phyloP scores from a whole-genome alignment of 1,284 basidiomycete genomes.

The Irpex sp. region DNA sequence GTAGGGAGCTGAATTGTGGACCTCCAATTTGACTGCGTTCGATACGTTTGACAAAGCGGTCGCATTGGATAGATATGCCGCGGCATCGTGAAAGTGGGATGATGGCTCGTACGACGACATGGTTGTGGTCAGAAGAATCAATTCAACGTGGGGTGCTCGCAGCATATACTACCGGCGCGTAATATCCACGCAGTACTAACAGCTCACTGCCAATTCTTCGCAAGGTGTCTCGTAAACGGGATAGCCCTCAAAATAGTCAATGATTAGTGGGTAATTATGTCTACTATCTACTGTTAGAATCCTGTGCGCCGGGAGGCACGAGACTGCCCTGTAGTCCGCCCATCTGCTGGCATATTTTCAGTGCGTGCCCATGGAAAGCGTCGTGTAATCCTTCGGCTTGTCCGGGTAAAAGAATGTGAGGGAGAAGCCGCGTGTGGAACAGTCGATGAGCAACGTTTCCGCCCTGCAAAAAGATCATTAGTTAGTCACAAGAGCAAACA shows the following conservation, averaged over 20 bases:
- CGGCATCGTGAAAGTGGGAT: constrained; percentile 55
- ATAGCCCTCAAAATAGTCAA: not conserved
- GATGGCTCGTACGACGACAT: constrained; percentile 40
- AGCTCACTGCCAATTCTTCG: too few species aligned
- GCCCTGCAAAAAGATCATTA: constrained; percentile 38
- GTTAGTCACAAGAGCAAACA: not conserved
- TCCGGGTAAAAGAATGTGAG: constrained; percentile 46
- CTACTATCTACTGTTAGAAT: constrained; percentile 1
- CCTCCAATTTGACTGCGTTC: constrained; percentile 70
- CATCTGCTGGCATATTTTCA: constrained; percentile 41
- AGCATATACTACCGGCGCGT: not conserved
- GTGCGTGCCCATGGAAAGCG: constrained; percentile 47
- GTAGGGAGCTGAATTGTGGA: constrained; percentile 32
- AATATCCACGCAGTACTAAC: not conserved
- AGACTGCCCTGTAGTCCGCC: constrained; percentile 37
- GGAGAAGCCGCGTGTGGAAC: constrained; percentile 66
- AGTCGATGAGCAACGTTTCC: constrained; percentile 56
- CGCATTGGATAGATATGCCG: constrained; percentile 57
- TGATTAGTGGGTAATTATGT: constrained; percentile 1
- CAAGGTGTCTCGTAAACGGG: not conserved
- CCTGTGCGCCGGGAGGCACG: not conserved
- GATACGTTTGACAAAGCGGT: constrained; percentile 51
- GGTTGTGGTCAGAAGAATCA: constrained; percentile 4
- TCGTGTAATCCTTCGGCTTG: constrained; percentile 44
- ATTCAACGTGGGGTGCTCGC: not conserved